These are phyloP conservation scores for Takashimella koratensis DNA, from an alignment of 1,284 basidiomycete genomes.

Conservation along the genomic window DNA sequence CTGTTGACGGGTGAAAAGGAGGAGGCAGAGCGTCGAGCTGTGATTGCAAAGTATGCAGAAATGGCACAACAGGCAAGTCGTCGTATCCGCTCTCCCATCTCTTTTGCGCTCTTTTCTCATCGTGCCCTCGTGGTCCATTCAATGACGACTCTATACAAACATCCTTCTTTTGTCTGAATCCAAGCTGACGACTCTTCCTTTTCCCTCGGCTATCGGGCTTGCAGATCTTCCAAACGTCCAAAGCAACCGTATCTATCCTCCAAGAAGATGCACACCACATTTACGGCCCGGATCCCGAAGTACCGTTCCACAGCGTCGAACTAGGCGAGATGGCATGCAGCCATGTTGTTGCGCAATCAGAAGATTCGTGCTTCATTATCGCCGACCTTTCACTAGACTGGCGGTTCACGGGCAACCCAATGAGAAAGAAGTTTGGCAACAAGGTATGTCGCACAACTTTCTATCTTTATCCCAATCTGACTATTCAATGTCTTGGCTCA, in stretches of 20 bases:
- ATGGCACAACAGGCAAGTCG: constrained; percentile 28
- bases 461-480: too few relatives aligned
- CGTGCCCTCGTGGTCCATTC: too few relatives aligned
- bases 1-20: constrained; percentile 21
- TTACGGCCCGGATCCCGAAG: neutral
- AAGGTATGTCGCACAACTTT: constrained; percentile 19
- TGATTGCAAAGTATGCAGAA: constrained; percentile 39
- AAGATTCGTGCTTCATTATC: constrained; percentile 27
- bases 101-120: neutral
- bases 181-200: neutral
- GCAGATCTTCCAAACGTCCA: constrained; percentile 16
- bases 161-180: too few relatives aligned
- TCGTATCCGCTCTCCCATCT: neutral
- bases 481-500: constrained; percentile 3
- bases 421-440: neutral
- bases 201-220: too few relatives aligned
- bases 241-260: constrained; percentile 11
- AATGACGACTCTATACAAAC: too few relatives aligned
- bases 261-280: constrained; percentile 2
- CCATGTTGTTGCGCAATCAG: constrained; percentile 13
- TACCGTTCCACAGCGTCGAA: neutral
- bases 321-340: constrained; percentile 3
- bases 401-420: constrained; percentile 32
- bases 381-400: constrained; percentile 34
- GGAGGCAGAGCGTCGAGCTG: constrained; percentile 19